Evolutionary conservation across 1,284 basidiomycete species (phyloP).

Genomic region (Sutorius eximius): DNA sequence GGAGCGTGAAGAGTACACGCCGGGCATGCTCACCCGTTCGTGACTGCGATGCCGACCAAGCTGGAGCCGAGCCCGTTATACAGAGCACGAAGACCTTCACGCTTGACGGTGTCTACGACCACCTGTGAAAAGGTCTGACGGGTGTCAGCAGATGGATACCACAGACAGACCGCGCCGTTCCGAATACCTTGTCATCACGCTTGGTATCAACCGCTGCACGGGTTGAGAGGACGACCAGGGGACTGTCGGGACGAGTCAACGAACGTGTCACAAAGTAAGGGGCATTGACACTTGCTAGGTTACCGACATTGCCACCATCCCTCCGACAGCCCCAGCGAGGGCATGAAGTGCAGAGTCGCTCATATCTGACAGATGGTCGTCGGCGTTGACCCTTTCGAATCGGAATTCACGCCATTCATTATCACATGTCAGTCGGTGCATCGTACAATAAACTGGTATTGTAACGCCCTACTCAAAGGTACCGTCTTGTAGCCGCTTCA

Average conservation of each 20-base stretch:
- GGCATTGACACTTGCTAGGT: constrained; percentile 64
- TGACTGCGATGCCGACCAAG: constrained; percentile 88
- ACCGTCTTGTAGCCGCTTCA: constrained; percentile 46
- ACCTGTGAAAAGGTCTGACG: constrained; percentile 48
- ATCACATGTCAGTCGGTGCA: constrained; percentile 12
- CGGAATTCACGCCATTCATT: not conserved
- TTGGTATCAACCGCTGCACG: constrained; percentile 90
- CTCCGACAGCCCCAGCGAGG: constrained; percentile 87
- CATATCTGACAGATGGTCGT: constrained; percentile 38
- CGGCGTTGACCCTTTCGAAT: not conserved
- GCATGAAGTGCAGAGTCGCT: constrained; percentile 90
- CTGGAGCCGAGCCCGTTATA: constrained; percentile 90
- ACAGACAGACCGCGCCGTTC: not conserved
- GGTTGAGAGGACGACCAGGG: constrained; percentile 90
- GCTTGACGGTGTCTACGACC: constrained; percentile 75
- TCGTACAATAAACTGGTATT: not conserved
- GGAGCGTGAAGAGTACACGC: not conserved
- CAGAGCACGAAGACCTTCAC: constrained; percentile 83
- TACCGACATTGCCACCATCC: constrained; percentile 84
- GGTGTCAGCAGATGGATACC: constrained; percentile 34
- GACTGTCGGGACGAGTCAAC: constrained; percentile 49
- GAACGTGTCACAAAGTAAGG: not conserved
- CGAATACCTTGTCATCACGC: constrained; percentile 65
- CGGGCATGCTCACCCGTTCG: constrained; percentile 69
- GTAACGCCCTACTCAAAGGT: constrained; percentile 16